Evolutionary conservation across 306 rosid species (phyloP).

Genomic region (Castanopsis chinensis): DNA sequence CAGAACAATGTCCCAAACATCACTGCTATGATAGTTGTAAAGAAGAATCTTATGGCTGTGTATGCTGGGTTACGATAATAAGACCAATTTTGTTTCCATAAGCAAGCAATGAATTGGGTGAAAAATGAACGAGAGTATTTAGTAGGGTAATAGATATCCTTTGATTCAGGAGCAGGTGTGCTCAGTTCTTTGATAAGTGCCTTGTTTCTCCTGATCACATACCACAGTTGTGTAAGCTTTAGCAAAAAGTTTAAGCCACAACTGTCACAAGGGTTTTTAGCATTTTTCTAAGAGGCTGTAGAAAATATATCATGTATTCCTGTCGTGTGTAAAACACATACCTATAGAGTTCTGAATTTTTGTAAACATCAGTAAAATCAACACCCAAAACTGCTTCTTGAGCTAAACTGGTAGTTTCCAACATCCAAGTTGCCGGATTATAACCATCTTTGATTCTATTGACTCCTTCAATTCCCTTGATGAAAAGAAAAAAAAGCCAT

Average conservation of each 20-base stretch:
- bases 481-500: not conserved
- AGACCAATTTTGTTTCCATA: constrained; percentile 74
- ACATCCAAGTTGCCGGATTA: constrained; percentile 59
- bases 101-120: constrained; percentile 53
- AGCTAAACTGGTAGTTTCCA: constrained; percentile 41
- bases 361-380: constrained; percentile 43
- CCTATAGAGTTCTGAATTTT: constrained; percentile 40
- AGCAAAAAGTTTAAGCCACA: not conserved
- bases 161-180: constrained; percentile 48
- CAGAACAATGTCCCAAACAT: constrained; percentile 74
- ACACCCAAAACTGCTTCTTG: constrained; percentile 42
- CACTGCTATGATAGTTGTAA: constrained; percentile 45
- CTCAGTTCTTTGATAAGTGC: constrained; percentile 48
- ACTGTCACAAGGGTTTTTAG: too few relatives aligned
- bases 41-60: constrained; percentile 48
- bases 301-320: too few relatives aligned
- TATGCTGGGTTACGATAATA: constrained; percentile 67
- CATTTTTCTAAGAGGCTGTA: too few relatives aligned
- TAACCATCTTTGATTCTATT: constrained; percentile 33
- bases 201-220: constrained; percentile 59
- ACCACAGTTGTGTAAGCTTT: not conserved
- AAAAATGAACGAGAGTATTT: constrained; percentile 47
- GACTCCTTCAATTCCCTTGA: constrained; percentile 42
- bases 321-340: not conserved
- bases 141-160: constrained; percentile 51